Evolutionary conservation across 2,329 filamentous ascomycete genomes (phyloP).

Genomic region (Coniochaeta sp.): DNA sequence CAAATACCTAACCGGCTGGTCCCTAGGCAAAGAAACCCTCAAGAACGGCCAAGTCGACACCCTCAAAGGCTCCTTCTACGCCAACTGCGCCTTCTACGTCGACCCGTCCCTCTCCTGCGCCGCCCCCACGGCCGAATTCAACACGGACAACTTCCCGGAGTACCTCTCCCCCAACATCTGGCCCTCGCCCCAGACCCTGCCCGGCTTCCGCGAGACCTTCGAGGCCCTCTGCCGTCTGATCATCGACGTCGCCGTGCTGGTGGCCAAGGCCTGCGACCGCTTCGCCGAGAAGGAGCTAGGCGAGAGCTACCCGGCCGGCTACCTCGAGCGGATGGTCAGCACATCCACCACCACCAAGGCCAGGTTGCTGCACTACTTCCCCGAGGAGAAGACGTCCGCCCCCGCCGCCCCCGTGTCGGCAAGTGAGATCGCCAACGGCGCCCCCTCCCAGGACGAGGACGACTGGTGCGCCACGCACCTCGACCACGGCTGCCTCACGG

Average conservation of each 20-base stretch:
- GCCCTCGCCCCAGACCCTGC: constrained; percentile 63
- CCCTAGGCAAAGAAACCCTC: constrained; percentile 73
- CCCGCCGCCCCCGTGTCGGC: constrained; percentile 18
- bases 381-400: constrained; percentile 36
- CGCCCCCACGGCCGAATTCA: constrained; percentile 50
- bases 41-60: constrained; percentile 73
- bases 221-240: constrained; percentile 74
- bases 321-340: constrained; percentile 80
- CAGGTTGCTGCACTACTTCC: constrained; percentile 87
- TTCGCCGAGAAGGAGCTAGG: constrained; percentile 80
- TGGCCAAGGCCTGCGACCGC: constrained; percentile 82
- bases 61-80: constrained; percentile 77
- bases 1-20: constrained; percentile 69
- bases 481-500: constrained; percentile 90
- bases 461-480: constrained; percentile 92
- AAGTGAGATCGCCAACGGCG: constrained; percentile 23
- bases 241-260: constrained; percentile 82
- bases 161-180: constrained; percentile 89
- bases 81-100: constrained; percentile 74
- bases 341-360: constrained; percentile 87
- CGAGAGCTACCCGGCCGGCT: constrained; percentile 65
- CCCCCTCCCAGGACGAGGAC: constrained; percentile 57
- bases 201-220: constrained; percentile 67
- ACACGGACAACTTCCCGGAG: constrained; percentile 64
- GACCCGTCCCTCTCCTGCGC: constrained; percentile 56